A percentile compares a stretch with the other conserved stretches of the same genome.
Evolutionary conservation across 371 early-diverging fungal genomes (phyloP).

Genomic region (Syncephalastrum contaminatum): DNA sequence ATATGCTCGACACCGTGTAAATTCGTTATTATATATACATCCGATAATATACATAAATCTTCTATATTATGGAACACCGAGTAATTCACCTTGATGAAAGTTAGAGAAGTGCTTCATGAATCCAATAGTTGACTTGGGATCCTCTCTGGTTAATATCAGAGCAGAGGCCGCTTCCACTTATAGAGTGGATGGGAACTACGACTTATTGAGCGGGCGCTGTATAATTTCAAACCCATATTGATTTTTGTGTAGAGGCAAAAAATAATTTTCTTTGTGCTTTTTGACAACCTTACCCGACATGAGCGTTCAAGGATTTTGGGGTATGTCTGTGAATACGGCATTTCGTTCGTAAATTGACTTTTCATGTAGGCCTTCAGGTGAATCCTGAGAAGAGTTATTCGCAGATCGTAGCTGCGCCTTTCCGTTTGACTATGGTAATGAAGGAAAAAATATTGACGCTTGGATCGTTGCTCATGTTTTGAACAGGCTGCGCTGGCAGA

Average conservation of each 20-base stretch:
- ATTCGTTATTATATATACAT: too few relatives aligned
- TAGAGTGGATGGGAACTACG: too few relatives aligned
- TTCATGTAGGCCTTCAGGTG: conserved; percentile 49
- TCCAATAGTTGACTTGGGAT: too few relatives aligned
- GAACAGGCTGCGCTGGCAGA: conserved; percentile 76
- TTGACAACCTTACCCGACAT: conserved; percentile 9
- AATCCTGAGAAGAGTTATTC: conserved; percentile 69
- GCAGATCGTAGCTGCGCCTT: conserved; percentile 72
- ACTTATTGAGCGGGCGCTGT: not conserved
- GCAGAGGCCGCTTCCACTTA: too few relatives aligned
- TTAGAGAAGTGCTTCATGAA: too few relatives aligned
- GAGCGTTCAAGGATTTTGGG: conserved; percentile 53
- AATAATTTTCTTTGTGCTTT: not conserved
- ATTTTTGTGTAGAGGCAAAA: too few relatives aligned
- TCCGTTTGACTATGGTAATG: conserved; percentile 74
- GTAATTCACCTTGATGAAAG: too few relatives aligned
- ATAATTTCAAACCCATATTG: too few relatives aligned
- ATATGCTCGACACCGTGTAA: conserved; percentile 35
- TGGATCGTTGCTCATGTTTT: not conserved
- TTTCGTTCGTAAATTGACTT: not conserved
- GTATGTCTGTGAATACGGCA: conserved; percentile 10
- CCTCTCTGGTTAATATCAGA: too few relatives aligned
- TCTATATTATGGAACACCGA: too few relatives aligned
- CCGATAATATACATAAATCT: too few relatives aligned
- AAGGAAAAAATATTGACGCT: not conserved